Evolutionary conservation across 805 yeast genomes (phyloP).

Genomic region (Brettanomyces bruxellensis): DNA sequence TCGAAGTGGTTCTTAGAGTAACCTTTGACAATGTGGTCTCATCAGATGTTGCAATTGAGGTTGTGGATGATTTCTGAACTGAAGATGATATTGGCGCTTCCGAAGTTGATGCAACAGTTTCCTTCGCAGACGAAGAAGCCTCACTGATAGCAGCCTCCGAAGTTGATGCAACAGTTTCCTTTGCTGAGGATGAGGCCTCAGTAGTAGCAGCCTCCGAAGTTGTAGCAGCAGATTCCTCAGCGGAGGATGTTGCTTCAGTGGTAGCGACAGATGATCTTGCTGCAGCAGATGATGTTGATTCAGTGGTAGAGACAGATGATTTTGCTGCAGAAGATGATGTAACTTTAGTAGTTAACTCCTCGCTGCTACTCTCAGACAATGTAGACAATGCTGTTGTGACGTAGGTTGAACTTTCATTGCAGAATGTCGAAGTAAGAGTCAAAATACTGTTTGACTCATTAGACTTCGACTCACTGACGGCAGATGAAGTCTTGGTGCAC

Average conservation of each 20-base stretch:
- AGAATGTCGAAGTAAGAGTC: neutral
- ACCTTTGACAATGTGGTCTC: neutral
- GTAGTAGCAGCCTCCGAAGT: neutral
- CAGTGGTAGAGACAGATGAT: no score
- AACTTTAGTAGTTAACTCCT: no score
- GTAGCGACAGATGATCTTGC: no score
- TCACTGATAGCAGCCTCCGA: neutral
- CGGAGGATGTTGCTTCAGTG: neutral
- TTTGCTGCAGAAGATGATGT: no score
- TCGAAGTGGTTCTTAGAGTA: neutral
- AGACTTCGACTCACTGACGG: neutral
- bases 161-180: neutral
- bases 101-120: neutral
- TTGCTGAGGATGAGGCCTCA: neutral
- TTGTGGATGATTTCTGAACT: no score
- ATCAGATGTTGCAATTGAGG: neutral
- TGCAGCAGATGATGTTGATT: no score
- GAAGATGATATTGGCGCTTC: neutral
- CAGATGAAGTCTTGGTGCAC: neutral
- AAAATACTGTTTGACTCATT: neutral
- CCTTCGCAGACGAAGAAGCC: neutral
- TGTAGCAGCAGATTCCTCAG: neutral
- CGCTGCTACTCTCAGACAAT: neutral
- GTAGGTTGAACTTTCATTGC: neutral
- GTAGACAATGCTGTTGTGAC: neutral